phyloP scores from a whole-genome alignment of 257 asterid species.

The Nicotiana otophora region DNA sequence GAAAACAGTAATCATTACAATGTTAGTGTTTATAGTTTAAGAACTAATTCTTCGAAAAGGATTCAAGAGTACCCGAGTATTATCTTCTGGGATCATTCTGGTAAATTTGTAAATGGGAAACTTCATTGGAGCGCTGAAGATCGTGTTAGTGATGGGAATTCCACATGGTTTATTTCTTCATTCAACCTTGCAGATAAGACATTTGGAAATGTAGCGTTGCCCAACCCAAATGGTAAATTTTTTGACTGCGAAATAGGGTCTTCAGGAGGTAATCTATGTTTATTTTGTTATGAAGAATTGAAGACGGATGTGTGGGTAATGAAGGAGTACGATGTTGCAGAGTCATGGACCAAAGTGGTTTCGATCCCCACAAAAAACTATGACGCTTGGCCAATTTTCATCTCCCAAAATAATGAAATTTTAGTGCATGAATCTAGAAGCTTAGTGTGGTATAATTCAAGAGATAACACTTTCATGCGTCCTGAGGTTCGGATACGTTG shows the following conservation, averaged over 20 bases:
- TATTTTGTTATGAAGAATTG: background rate
- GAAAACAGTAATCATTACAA: background rate
- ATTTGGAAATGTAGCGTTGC: background rate
- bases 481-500: conserved; percentile 8
- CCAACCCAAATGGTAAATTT: background rate
- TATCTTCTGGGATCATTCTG: background rate
- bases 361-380: background rate
- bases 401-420: conserved; percentile 25
- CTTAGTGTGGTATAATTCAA: conserved; percentile 24
- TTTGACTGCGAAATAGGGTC: background rate
- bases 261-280: background rate
- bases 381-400: conserved; percentile 2
- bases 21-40: conserved; percentile 18
- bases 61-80: background rate
- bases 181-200: background rate
- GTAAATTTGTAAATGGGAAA: conserved; percentile 12
- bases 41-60: conserved; percentile 18
- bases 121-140: conserved; percentile 21
- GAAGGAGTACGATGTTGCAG: background rate
- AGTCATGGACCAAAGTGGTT: conserved; percentile 5
- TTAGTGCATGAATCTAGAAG: conserved; percentile 22
- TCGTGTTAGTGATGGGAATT: background rate
- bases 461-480: conserved; percentile 22
- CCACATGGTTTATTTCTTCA: conserved; percentile 9
- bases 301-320: conserved; percentile 1